phyloP scores from a whole-genome alignment of 2,329 filamentous ascomycete genomes.

The Aspergillus versicolor region DNA sequence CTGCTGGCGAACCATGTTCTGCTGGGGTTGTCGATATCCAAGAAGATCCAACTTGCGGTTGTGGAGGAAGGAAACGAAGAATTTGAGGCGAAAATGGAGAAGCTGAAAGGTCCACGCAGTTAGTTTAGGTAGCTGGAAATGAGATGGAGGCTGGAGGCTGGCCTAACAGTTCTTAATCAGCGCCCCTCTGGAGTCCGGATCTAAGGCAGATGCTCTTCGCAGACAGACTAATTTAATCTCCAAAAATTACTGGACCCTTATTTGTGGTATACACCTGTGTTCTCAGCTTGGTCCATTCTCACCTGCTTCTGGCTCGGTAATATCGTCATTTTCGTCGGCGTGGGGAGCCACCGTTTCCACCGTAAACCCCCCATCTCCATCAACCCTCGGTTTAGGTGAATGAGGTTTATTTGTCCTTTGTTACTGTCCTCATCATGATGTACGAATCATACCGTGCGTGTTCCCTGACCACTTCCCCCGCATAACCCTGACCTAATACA shows the following conservation, averaged over 20 bases:
- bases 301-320: neutral
- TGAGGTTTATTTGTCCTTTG: neutral
- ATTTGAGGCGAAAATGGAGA: neutral
- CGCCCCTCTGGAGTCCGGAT: neutral
- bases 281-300: too few relatives aligned
- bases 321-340: neutral
- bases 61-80: neutral
- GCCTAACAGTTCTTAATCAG: neutral
- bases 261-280: neutral
- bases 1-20: constrained; percentile 3
- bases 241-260: neutral
- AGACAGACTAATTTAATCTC: neutral
- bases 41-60: neutral
- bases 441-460: constrained; percentile 47
- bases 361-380: neutral
- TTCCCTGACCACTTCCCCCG: neutral
- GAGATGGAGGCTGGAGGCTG: neutral
- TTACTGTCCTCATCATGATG: constrained; percentile 29
- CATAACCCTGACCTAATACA: constrained; percentile 4
- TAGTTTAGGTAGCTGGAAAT: neutral
- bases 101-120: neutral
- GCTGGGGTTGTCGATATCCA: neutral
- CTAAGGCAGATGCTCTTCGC: neutral
- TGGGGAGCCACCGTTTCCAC: neutral
- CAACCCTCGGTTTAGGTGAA: neutral